Percentiles rank a stretch among this genome's conserved stretches.
Conservation (phyloP, 164 flowering plant genomes). For the Hamamelis virginiana region DNA sequence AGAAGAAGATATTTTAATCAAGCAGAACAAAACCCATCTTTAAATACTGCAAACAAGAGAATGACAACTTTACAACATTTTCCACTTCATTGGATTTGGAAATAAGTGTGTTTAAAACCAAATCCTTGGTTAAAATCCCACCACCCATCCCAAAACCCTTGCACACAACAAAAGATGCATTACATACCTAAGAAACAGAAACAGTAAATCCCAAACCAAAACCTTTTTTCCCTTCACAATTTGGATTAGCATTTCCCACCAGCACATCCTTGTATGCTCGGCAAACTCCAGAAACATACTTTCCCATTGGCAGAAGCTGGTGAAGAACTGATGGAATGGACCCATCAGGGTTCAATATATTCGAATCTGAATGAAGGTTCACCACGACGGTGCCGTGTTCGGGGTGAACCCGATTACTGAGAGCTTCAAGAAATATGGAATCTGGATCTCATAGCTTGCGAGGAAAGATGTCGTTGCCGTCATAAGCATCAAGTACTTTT, state of each 20-base stretch:
- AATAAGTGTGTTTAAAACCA: too few species aligned
- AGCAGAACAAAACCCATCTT: too few species aligned
- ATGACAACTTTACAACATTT: too few species aligned
- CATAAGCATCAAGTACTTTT: constrained; percentile 98
- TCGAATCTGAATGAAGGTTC: constrained; percentile 82
- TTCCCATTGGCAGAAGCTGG: constrained; percentile 56
- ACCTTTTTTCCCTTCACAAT: neutral
- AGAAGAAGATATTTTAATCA: too few species aligned
- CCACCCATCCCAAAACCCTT: constrained; percentile 41
- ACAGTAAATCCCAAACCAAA: constrained; percentile 60
- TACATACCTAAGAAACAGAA: constrained; percentile 78
- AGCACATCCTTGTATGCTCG: constrained; percentile 64
- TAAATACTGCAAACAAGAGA: too few species aligned
- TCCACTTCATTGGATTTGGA: too few species aligned
- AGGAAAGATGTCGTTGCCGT: constrained; percentile 90
- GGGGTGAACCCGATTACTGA: constrained; percentile 58
- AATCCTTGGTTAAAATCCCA: constrained; percentile 26
- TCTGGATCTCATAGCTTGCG: constrained; percentile 75
- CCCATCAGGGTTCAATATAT: constrained; percentile 24
- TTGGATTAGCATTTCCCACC: constrained; percentile 19
- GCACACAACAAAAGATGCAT: too few species aligned
- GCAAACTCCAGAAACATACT: constrained; percentile 60
- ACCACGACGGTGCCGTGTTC: constrained; percentile 90
- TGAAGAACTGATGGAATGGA: constrained; percentile 22
- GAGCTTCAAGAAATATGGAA: constrained; percentile 59